These are phyloP conservation scores for Lactarius akahatsu DNA, from an alignment of 768 basidiomycete genomes.

Conservation along the genomic window DNA sequence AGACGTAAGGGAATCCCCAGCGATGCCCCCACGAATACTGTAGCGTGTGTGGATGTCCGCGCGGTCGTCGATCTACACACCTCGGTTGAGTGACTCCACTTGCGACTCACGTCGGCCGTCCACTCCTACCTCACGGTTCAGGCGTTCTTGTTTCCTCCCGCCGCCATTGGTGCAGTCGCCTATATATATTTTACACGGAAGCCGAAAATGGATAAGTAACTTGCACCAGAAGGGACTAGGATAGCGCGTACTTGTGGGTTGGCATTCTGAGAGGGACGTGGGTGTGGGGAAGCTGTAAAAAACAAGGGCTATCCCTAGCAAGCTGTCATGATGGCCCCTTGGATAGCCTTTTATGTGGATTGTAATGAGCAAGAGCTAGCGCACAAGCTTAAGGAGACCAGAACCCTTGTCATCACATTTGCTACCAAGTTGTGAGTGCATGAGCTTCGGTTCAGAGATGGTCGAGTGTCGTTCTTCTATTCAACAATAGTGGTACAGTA, in stretches of 20 bases:
- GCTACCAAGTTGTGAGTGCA: too few species aligned
- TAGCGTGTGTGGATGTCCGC: slow-evolving; percentile 44
- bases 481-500: too few species aligned
- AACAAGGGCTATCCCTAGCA: too few species aligned
- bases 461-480: too few species aligned
- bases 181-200: not conserved
- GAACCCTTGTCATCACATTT: too few species aligned
- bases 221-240: too few species aligned
- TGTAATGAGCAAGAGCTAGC: too few species aligned
- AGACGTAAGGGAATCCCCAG: slow-evolving; percentile 43
- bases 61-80: slow-evolving; percentile 38
- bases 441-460: too few species aligned
- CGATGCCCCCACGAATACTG: slow-evolving; percentile 44
- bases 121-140: slow-evolving; percentile 30
- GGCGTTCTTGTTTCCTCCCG: slow-evolving; percentile 31
- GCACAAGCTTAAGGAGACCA: slow-evolving; percentile 28
- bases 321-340: too few species aligned
- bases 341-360: too few species aligned
- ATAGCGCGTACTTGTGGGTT: not conserved
- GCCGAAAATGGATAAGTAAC: not conserved
- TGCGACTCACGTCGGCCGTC: slow-evolving; percentile 35
- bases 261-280: slow-evolving; percentile 15
- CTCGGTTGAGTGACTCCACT: slow-evolving; percentile 29
- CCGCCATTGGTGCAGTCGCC: slow-evolving; percentile 2
- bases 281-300: too few species aligned